These are phyloP conservation scores for Adiantum capillusveneris DNA, from an alignment of 75 land plant genomes.

Conservation along the genomic window DNA sequence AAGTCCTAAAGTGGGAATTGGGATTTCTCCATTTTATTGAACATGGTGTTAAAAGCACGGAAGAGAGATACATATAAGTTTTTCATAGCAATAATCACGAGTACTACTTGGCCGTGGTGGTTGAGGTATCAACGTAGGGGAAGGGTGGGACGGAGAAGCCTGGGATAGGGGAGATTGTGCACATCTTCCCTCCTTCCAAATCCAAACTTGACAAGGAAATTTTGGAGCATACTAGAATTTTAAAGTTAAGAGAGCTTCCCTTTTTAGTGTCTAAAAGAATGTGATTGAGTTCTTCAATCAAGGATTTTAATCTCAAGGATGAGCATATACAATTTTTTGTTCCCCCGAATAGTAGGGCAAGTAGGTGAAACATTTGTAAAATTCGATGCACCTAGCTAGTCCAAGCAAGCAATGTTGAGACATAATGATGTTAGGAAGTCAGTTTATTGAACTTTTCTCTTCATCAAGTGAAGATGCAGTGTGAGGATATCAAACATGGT, in stretches of 20 bases:
- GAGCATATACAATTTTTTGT: conserved; percentile 28
- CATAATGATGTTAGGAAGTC: conserved; percentile 28
- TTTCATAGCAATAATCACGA: conserved; percentile 32
- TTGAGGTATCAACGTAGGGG: conserved; percentile 8
- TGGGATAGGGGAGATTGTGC: conserved; percentile 2
- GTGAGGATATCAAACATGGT: too few species aligned
- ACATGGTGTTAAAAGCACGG: conserved; percentile 41
- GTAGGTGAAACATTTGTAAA: conserved; percentile 28
- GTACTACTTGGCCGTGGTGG: conserved; percentile 26
- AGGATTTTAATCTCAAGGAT: conserved; percentile 14
- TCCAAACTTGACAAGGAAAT: conserved; percentile 10
- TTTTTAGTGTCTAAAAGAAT: conserved; percentile 30
- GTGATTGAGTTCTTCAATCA: conserved; percentile 26
- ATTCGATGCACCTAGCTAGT: conserved; percentile 10
- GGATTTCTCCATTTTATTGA: too few species aligned
- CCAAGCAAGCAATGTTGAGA: conserved; percentile 29
- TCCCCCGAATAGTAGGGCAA: conserved; percentile 25
- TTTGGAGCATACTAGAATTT: conserved; percentile 26
- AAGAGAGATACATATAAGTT: conserved; percentile 27
- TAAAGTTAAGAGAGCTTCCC: conserved; percentile 22
- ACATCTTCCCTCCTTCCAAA: background rate
- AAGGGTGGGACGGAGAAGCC: background rate
- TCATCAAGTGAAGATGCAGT: conserved; percentile 30
- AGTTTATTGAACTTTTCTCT: conserved; percentile 31
- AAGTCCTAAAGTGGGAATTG: too few species aligned